Evolutionary conservation across 208 protist genomes (phyloP).

Genomic region (Acanthamoeba castellanii): DNA sequence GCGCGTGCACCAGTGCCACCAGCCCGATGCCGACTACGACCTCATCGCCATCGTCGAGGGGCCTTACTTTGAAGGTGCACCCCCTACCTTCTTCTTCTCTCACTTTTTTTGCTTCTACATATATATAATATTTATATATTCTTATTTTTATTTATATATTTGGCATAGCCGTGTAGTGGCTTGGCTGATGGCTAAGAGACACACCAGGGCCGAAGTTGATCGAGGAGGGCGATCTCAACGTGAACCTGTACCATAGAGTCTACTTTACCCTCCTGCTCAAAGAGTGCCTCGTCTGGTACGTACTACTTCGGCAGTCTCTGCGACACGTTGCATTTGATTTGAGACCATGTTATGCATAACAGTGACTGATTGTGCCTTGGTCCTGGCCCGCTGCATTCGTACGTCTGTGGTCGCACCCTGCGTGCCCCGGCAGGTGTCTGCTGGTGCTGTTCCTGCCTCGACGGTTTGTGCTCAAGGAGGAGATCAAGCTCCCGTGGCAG

Average conservation of each 20-base stretch:
- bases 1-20: background rate
- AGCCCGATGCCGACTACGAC: constrained; percentile 51
- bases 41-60: constrained; percentile 39
- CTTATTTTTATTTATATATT: background rate
- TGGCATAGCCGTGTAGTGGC: too few relatives aligned
- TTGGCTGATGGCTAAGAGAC: too few relatives aligned
- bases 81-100: background rate
- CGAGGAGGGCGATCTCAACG: constrained; percentile 24
- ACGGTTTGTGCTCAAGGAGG: constrained; percentile 6
- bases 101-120: background rate
- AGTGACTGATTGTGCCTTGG: background rate
- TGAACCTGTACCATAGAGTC: constrained; percentile 33
- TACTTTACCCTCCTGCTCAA: constrained; percentile 29
- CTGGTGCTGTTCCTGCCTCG: constrained; percentile 24
- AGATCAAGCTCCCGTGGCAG: background rate
- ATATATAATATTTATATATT: background rate
- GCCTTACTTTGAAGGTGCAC: background rate
- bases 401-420: background rate
- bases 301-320: too few relatives aligned
- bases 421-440: background rate
- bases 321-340: background rate
- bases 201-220: background rate
- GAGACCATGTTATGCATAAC: background rate
- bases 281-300: constrained; percentile 17
- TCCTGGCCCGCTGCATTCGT: background rate